These are phyloP conservation scores for Pythium periplocum DNA, from an alignment of 352 stramenopile species.

Conservation along the genomic window DNA sequence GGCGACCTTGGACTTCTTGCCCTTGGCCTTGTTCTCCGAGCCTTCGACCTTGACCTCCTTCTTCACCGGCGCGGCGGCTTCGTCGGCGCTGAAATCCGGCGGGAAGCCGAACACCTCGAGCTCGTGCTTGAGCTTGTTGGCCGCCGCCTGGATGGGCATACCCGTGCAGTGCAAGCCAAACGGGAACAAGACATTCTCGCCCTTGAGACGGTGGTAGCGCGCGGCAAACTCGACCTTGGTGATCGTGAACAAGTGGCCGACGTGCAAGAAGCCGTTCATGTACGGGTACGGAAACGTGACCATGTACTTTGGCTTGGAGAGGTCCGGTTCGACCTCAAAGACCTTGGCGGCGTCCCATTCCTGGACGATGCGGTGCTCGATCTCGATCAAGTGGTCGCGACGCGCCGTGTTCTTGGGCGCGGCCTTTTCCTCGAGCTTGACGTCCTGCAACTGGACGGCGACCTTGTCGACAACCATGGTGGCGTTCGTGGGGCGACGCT, in stretches of 20 bases:
- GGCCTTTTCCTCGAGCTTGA: constrained; percentile 57
- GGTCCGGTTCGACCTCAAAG: constrained; percentile 86
- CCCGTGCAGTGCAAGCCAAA: constrained; percentile 99
- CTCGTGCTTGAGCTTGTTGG: constrained; percentile 99
- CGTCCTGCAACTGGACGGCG: constrained; percentile 73
- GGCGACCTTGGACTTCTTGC: constrained; percentile 98
- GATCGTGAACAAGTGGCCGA: constrained; percentile 97
- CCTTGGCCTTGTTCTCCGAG: constrained; percentile 86
- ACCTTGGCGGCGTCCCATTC: constrained; percentile 87
- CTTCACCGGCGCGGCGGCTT: constrained; percentile 22
- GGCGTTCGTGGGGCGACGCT: no score
- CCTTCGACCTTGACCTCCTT: constrained; percentile 75
- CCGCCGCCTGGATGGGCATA: constrained; percentile 99
- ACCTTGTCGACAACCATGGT: constrained; percentile 48
- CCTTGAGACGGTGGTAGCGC: constrained; percentile 95
- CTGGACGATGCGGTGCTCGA: constrained; percentile 89
- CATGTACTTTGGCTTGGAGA: constrained; percentile 94
- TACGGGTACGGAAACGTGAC: constrained; percentile 99
- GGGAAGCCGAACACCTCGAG: constrained; percentile 92
- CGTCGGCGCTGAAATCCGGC: constrained; percentile 89
- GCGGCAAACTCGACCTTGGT: constrained; percentile 96
- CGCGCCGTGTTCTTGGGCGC: constrained; percentile 77
- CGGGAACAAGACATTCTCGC: constrained; percentile 98
- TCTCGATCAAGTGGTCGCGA: constrained; percentile 87
- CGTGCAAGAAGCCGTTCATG: constrained; percentile 99